Conservation (phyloP, 2,329 filamentous ascomycete genomes). For the Geoglossum cookeanum region DNA sequence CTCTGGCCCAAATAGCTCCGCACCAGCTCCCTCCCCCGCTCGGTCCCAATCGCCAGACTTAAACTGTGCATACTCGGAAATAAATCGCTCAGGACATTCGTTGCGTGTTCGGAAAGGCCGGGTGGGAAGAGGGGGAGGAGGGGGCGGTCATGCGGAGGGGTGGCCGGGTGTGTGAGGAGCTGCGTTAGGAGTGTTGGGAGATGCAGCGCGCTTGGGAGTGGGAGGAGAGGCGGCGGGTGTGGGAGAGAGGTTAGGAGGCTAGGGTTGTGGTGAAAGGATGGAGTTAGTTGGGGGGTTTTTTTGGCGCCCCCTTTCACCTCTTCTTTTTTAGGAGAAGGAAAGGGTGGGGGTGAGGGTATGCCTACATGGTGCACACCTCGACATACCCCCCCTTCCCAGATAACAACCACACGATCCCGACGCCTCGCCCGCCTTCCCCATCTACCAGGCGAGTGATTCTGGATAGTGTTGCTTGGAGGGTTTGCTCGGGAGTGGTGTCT, state of each 20-base stretch:
- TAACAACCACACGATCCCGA: slow-evolving; percentile 17
- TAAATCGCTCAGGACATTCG: slow-evolving; percentile 17
- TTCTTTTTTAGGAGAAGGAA: too few relatives aligned
- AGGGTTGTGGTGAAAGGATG: neutral
- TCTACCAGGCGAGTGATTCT: slow-evolving; percentile 17
- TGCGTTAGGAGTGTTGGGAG: too few relatives aligned
- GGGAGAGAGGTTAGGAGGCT: slow-evolving; percentile 11
- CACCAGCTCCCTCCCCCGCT: slow-evolving; percentile 11
- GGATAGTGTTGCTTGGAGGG: neutral
- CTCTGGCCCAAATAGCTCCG: slow-evolving; percentile 11
- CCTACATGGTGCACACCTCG: neutral
- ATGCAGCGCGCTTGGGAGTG: too few relatives aligned
- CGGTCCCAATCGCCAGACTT: slow-evolving; percentile 11
- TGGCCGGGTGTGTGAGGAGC: too few relatives aligned
- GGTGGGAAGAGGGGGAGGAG: neutral
- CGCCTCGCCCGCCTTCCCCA: slow-evolving; percentile 14
- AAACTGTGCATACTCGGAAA: slow-evolving; percentile 13
- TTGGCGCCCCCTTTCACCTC: too few relatives aligned
- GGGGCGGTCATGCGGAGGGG: too few relatives aligned
- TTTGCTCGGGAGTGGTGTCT: neutral
- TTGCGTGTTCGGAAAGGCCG: slow-evolving; percentile 13
- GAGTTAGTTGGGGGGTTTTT: too few relatives aligned
- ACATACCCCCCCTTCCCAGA: neutral
- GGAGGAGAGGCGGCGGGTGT: neutral
- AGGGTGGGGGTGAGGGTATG: too few relatives aligned